Evolutionary conservation across 1,284 basidiomycete genomes (phyloP), one percentile per base, ranked within the genome.

Genomic region (Leccinum pallidistipes): DNA sequence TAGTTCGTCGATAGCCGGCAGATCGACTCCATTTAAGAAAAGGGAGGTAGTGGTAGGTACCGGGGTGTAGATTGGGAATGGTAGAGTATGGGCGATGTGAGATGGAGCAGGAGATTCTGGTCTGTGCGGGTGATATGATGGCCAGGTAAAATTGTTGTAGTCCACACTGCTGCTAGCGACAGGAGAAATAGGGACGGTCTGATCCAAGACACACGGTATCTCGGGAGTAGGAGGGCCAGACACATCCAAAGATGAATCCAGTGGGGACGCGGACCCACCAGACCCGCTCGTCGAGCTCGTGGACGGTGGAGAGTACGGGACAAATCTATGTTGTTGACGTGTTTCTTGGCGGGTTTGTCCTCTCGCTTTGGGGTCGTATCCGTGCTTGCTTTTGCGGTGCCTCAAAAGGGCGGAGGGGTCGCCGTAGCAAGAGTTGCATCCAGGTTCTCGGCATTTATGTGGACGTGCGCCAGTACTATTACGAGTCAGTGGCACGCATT

Each of bases 391-490:
- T 32, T 62, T 63, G 3, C 66, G 60, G 62, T 77, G 76, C 9
- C 70, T 65, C 3, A 69, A 75, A 27, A 77, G 64, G 0, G 64
- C 70, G 5, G 66, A 69, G 0, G 76, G 74, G 54, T 77, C 73
- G 3, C 67, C 57, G 0, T 65, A 66, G 0, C 29, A 36, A 32
- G 65, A 75, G 0, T 27, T 2, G 34, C 76, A 78, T 0, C 62
- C 60, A 2, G 8, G 5, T 7, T 24, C 61, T 0, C 69, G 70
- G 58, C 76, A 78, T 7, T 47, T 47, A 18, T 66, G 4, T 1
- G 59, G 68, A 9, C 36, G 50, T 27, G 21, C 6, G 14, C 67
- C 56, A 2, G 67, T 65, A 50, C 67, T 70, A 36, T 16, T 5
- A 45, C n/a, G 2, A 7, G 24, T 69, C 7, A 72, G 65, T 10